Percentiles rank a stretch among this genome's conserved stretches.
These are phyloP conservation scores for Talaromyces stipitatus DNA, from an alignment of 495 filamentous ascomycete species.

Conservation along the genomic window DNA sequence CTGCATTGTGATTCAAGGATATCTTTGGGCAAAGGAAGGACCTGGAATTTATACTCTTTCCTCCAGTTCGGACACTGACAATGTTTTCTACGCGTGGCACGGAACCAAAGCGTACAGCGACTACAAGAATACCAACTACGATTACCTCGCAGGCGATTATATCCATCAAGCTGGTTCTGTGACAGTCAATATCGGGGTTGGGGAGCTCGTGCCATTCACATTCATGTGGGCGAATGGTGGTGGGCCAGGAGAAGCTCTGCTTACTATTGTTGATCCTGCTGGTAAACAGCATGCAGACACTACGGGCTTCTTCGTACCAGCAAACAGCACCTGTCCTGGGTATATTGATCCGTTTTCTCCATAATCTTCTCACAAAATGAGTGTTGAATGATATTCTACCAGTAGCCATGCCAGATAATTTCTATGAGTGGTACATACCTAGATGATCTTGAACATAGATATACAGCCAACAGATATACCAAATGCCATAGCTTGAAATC, in stretches of 20 bases:
- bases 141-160: constrained; percentile 1
- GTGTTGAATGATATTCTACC: background rate
- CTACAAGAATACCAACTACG: constrained; percentile 7
- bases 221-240: constrained; percentile 4
- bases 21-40: constrained; percentile 1
- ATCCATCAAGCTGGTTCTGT: background rate
- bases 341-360: constrained; percentile 5
- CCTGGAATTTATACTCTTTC: constrained; percentile 2
- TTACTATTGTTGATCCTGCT: constrained; percentile 1
- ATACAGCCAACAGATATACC: too few species aligned
- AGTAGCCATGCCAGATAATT: too few species aligned
- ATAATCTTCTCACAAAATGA: background rate
- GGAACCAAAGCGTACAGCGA: constrained; percentile 4
- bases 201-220: constrained; percentile 2
- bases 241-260: background rate
- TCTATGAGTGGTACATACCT: too few species aligned
- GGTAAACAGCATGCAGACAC: background rate
- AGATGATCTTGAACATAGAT: too few species aligned
- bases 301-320: constrained; percentile 4
- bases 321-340: constrained; percentile 5
- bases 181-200: background rate
- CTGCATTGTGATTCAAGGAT: constrained; percentile 2
- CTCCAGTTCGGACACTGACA: background rate
- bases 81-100: constrained; percentile 4
- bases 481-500: too few species aligned